Evolutionary conservation across 768 basidiomycete genomes (phyloP).

Genomic region (Hygrocybe coccinea): DNA sequence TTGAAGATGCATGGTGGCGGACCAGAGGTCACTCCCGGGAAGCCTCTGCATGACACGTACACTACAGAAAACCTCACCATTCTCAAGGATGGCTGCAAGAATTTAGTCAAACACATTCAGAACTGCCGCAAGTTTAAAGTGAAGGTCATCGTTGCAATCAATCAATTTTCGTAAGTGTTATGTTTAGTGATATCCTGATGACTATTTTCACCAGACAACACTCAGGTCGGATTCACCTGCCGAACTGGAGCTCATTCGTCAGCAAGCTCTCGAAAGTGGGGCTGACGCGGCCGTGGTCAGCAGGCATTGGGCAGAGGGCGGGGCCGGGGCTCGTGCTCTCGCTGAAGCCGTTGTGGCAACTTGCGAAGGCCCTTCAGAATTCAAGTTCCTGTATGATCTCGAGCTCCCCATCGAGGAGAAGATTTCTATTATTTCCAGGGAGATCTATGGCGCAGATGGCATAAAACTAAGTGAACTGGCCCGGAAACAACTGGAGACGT

Average conservation of each 20-base stretch:
- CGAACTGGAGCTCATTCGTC: conserved; percentile 80
- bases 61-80: conserved; percentile 88
- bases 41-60: conserved; percentile 89
- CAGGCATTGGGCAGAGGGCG: conserved; percentile 97
- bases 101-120: conserved; percentile 87
- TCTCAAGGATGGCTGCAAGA: conserved; percentile 87
- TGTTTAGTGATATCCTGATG: neutral
- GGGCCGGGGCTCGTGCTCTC: conserved; percentile 81
- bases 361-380: conserved; percentile 76
- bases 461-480: conserved; percentile 84
- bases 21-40: conserved; percentile 94
- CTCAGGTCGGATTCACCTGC: conserved; percentile 81
- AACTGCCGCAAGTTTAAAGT: conserved; percentile 94
- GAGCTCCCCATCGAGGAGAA: conserved; percentile 81
- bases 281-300: conserved; percentile 94
- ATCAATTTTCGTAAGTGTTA: conserved; percentile 82
- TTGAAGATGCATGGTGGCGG: conserved; percentile 99
- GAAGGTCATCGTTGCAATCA: conserved; percentile 94
- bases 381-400: conserved; percentile 92
- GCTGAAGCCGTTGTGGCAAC: conserved; percentile 88
- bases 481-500: conserved; percentile 79
- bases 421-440: conserved; percentile 79
- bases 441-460: conserved; percentile 92
- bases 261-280: conserved; percentile 75
- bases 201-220: conserved; percentile 1